phyloP scores from a whole-genome alignment of 2,329 filamentous ascomycete genomes.

The Chaetomium globosum region DNA sequence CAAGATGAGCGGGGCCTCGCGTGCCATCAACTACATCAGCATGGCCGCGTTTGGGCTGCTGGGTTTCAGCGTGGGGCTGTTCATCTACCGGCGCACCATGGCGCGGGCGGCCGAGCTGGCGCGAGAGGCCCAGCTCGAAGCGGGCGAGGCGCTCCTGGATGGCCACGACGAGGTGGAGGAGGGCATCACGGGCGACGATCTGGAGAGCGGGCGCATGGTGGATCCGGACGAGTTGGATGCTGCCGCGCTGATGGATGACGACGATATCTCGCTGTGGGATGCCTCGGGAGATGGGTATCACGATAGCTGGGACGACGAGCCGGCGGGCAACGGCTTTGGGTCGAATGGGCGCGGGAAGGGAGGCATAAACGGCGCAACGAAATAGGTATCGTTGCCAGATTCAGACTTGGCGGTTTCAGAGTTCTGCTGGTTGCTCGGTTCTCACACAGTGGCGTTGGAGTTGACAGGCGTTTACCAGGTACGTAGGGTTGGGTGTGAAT shows the following conservation, averaged over 20 bases:
- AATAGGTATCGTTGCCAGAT: not conserved
- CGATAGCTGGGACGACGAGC: slow-evolving; percentile 41
- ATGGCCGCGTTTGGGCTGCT: slow-evolving; percentile 73
- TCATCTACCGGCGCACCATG: slow-evolving; percentile 79
- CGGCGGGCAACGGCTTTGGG: slow-evolving; percentile 31
- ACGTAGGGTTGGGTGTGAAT: not conserved
- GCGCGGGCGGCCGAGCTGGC: slow-evolving; percentile 62
- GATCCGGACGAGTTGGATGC: slow-evolving; percentile 42
- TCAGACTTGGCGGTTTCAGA: not conserved
- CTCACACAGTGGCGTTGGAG: slow-evolving; percentile 24
- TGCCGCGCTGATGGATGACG: slow-evolving; percentile 59
- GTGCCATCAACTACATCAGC: slow-evolving; percentile 79
- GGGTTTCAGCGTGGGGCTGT: slow-evolving; percentile 74
- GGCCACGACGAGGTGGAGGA: slow-evolving; percentile 28
- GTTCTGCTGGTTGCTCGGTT: not conserved
- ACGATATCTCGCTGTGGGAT: slow-evolving; percentile 63
- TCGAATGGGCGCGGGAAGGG: slow-evolving; percentile 5
- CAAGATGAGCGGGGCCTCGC: slow-evolving; percentile 77
- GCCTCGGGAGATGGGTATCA: slow-evolving; percentile 43
- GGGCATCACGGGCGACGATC: slow-evolving; percentile 49
- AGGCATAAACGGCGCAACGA: slow-evolving; percentile 19
- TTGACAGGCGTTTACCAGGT: slow-evolving; percentile 6
- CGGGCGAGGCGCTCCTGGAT: slow-evolving; percentile 24
- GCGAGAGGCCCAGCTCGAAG: slow-evolving; percentile 47
- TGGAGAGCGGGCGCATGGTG: slow-evolving; percentile 43